phyloP scores from a whole-genome alignment of 495 filamentous ascomycete genomes.

The Rusavskia elegans region DNA sequence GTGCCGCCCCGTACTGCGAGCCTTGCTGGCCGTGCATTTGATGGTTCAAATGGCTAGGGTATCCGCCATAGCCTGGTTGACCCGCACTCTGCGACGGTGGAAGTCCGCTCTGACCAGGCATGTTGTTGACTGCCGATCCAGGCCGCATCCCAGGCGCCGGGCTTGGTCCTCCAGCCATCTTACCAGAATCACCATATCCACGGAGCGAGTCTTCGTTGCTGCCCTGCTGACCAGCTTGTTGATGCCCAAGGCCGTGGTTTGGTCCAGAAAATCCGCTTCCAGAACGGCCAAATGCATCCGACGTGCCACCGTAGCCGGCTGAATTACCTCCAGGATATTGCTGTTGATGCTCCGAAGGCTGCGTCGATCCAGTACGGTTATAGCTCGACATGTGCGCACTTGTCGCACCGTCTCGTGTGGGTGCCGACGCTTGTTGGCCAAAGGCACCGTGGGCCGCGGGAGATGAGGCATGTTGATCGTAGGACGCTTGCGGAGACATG shows the following conservation, averaged over 20 bases:
- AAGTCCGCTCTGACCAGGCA: conserved; percentile 41
- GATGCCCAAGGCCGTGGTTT: conserved; percentile 47
- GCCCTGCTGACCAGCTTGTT: conserved; percentile 39
- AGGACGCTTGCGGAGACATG: conserved; percentile 52
- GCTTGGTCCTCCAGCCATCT: conserved; percentile 59
- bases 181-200: conserved; percentile 55
- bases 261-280: conserved; percentile 52
- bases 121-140: conserved; percentile 67
- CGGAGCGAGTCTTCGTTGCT: conserved; percentile 58
- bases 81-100: conserved; percentile 59
- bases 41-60: conserved; percentile 57
- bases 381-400: conserved; percentile 50
- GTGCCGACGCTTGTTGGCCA: conserved; percentile 32
- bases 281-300: conserved; percentile 64
- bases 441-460: conserved; percentile 57
- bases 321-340: conserved; percentile 33
- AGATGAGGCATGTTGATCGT: conserved; percentile 59
- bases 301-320: conserved; percentile 53
- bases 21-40: conserved; percentile 43
- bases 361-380: conserved; percentile 55
- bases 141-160: conserved; percentile 63
- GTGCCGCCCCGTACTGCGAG: conserved; percentile 45
- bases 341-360: conserved; percentile 53
- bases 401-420: conserved; percentile 45
- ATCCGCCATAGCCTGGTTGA: conserved; percentile 53